phyloP scores from a whole-genome alignment of 257 asterid species.

The Nicotiana paniculata region DNA sequence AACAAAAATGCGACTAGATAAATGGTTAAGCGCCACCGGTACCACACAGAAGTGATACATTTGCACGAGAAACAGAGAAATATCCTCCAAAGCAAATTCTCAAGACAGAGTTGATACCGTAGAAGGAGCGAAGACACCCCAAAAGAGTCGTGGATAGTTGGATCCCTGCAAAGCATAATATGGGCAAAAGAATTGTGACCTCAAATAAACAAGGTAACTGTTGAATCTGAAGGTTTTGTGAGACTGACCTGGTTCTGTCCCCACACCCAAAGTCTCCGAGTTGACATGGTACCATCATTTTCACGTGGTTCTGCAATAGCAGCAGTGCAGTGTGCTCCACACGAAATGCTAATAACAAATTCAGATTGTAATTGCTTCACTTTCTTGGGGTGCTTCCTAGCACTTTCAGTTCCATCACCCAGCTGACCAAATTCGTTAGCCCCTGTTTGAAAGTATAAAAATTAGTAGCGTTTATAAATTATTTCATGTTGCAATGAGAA shows the following conservation, averaged over 20 bases:
- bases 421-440: conserved; percentile 96
- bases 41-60: neutral
- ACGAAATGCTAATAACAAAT: conserved; percentile 70
- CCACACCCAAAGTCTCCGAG: conserved; percentile 92
- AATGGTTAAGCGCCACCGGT: neutral
- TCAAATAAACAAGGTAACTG: conserved; percentile 6
- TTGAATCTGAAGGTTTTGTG: conserved; percentile 2
- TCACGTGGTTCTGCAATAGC: conserved; percentile 86
- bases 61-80: neutral
- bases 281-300: conserved; percentile 69
- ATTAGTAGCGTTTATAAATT: neutral
- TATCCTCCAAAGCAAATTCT: neutral
- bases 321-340: conserved; percentile 95
- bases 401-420: conserved; percentile 84
- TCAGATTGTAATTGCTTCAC: conserved; percentile 70
- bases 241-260: conserved; percentile 88
- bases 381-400: conserved; percentile 68
- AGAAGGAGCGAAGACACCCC: conserved; percentile 78
- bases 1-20: neutral
- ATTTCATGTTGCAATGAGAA: neutral
- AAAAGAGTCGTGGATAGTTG: conserved; percentile 61
- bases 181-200: neutral
- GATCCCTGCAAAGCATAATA: conserved; percentile 52
- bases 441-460: conserved; percentile 39
- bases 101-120: conserved; percentile 38